Evolutionary conservation across 2,329 filamentous ascomycete genomes (phyloP).

Genomic region (Monilinia polystroma): DNA sequence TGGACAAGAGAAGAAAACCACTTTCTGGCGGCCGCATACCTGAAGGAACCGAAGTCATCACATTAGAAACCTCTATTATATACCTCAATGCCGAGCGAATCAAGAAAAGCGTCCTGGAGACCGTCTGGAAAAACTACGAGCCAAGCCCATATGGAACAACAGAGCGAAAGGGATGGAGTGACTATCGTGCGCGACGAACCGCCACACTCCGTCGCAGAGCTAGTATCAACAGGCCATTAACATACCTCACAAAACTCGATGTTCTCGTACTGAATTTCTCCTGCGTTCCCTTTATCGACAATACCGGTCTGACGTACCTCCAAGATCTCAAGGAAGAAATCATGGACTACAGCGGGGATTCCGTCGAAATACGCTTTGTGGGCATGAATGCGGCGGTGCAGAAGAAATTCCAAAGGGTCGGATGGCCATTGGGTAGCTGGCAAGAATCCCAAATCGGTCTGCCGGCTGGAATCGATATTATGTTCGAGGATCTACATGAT

Average conservation of each 20-base stretch:
- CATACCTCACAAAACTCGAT: constrained; percentile 23
- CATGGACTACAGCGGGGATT: constrained; percentile 24
- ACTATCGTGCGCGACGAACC: constrained; percentile 2
- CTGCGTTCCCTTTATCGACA: constrained; percentile 29
- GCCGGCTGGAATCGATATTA: constrained; percentile 7
- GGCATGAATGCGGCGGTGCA: constrained; percentile 26
- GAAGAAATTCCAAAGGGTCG: constrained; percentile 25
- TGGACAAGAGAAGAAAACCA: not conserved
- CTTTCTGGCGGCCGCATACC: not conserved
- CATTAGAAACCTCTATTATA: constrained; percentile 8
- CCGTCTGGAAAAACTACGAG: constrained; percentile 6
- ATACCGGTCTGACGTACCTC: constrained; percentile 25
- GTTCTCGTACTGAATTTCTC: constrained; percentile 30
- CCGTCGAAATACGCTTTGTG: constrained; percentile 31
- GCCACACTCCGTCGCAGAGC: constrained; percentile 7
- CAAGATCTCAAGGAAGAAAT: constrained; percentile 27
- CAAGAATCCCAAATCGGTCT: constrained; percentile 20
- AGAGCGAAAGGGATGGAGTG: constrained; percentile 1
- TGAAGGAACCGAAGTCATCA: constrained; percentile 5
- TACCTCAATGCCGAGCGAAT: constrained; percentile 14
- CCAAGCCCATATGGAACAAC: not conserved
- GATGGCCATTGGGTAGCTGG: constrained; percentile 10
- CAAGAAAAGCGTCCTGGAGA: constrained; percentile 12
- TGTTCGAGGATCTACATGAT: constrained; percentile 17
- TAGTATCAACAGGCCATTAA: constrained; percentile 20